phyloP scores from a whole-genome alignment of 305 asterid species.

The Fraxinus baroniana region DNA sequence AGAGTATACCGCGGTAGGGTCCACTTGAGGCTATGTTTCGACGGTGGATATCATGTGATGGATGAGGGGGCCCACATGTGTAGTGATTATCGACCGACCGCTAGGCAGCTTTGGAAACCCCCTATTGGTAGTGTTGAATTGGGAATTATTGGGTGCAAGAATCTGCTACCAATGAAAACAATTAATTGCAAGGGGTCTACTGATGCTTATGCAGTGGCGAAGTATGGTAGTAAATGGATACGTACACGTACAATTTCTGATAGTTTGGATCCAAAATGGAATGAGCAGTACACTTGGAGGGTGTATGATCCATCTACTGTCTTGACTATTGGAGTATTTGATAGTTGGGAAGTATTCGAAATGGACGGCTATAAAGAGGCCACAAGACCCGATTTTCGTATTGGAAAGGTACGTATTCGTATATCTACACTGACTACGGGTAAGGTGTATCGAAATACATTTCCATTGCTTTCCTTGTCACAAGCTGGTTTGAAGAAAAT shows the following conservation, averaged over 20 bases:
- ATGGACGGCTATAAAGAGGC: slow-evolving; percentile 40
- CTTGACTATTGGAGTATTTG: slow-evolving; percentile 67
- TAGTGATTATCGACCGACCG: slow-evolving; percentile 85
- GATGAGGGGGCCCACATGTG: slow-evolving; percentile 75
- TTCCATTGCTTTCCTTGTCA: slow-evolving; percentile 53
- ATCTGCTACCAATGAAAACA: slow-evolving; percentile 69
- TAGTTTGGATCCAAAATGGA: slow-evolving; percentile 71
- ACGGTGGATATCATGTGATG: slow-evolving; percentile 92
- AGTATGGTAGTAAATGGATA: slow-evolving; percentile 82
- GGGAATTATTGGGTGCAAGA: slow-evolving; percentile 76
- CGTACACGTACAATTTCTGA: slow-evolving; percentile 76
- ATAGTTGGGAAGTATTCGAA: slow-evolving; percentile 58
- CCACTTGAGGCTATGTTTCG: slow-evolving; percentile 69
- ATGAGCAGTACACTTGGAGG: slow-evolving; percentile 85
- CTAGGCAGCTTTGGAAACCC: slow-evolving; percentile 83
- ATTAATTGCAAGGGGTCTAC: slow-evolving; percentile 65
- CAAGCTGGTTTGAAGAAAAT: slow-evolving; percentile 69
- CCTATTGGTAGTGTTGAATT: slow-evolving; percentile 63
- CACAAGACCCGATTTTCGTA: slow-evolving; percentile 52
- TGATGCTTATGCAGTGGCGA: slow-evolving; percentile 78
- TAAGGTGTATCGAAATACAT: slow-evolving; percentile 54
- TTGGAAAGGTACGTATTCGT: slow-evolving; percentile 78
- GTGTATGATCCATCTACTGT: slow-evolving; percentile 87
- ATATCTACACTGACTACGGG: slow-evolving; percentile 61
- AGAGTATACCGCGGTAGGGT: slow-evolving; percentile 63